Conservation (phyloP, 805 yeast species). For the Kockiozyma suomiensis region DNA sequence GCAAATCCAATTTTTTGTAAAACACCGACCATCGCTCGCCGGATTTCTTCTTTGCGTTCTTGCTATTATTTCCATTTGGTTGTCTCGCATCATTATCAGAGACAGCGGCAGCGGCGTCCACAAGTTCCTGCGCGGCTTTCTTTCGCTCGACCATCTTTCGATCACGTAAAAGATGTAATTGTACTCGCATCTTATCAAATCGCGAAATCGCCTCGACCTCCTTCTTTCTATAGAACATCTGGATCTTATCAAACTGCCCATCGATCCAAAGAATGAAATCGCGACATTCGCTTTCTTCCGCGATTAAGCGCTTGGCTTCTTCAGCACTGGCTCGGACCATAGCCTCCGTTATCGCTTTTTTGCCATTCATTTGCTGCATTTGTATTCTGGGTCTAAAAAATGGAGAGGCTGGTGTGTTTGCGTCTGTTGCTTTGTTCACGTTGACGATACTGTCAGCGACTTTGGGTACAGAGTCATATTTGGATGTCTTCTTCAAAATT, state of each 20-base stretch:
- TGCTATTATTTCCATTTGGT: neutral
- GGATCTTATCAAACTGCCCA: slow-evolving; percentile 72
- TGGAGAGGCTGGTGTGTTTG: neutral
- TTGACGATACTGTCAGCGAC: neutral
- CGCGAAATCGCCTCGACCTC: slow-evolving; percentile 66
- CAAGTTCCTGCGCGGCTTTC: neutral
- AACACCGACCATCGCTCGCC: slow-evolving; percentile 14
- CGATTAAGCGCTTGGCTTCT: slow-evolving; percentile 4
- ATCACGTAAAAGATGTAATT: slow-evolving; percentile 63
- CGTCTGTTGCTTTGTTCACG: neutral
- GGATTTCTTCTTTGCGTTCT: neutral
- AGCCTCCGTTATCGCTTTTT: neutral
- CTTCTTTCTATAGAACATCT: slow-evolving; percentile 59
- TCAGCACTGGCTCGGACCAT: slow-evolving; percentile 9
- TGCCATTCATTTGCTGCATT: neutral
- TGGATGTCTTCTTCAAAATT: slow-evolving; percentile 15
- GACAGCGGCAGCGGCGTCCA: neutral
- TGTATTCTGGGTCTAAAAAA: slow-evolving; percentile 2
- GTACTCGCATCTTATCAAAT: slow-evolving; percentile 78
- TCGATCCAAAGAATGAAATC: slow-evolving; percentile 48
- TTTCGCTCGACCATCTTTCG: slow-evolving; percentile 46
- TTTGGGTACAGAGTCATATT: neutral
- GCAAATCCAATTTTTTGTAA: slow-evolving; percentile 27
- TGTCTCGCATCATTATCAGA: neutral
- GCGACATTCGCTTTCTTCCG: slow-evolving; percentile 41